Evolutionary conservation across 768 basidiomycete genomes (phyloP).

Genomic region (Calocybe indica): DNA sequence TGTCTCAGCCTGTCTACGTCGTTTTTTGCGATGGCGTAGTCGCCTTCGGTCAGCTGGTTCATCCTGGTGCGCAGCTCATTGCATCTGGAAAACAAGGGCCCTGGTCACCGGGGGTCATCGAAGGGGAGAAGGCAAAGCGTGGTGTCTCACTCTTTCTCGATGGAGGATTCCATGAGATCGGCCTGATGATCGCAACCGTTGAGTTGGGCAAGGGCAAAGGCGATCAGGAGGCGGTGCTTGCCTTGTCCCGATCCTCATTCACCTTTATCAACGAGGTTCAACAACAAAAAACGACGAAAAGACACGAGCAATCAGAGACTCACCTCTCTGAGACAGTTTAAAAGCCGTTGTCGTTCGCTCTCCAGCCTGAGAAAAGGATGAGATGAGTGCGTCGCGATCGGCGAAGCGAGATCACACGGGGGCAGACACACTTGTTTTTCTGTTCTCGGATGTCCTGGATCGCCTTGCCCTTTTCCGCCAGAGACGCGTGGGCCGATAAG

Average conservation of each 20-base stretch:
- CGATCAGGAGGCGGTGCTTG: constrained; percentile 9
- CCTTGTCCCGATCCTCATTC: constrained; percentile 80
- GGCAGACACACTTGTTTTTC: constrained; percentile 64
- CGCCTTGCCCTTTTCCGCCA: constrained; percentile 72
- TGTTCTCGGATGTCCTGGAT: constrained; percentile 81
- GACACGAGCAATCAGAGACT: constrained; percentile 5
- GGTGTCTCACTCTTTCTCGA: constrained; percentile 59
- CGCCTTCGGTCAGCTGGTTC: constrained; percentile 60
- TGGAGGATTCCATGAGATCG: constrained; percentile 61
- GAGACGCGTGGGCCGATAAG: constrained; percentile 71
- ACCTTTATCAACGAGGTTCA: constrained; percentile 34
- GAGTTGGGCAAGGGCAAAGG: background rate
- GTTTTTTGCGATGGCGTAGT: constrained; percentile 66
- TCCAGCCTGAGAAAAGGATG: constrained; percentile 48
- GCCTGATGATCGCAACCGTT: constrained; percentile 33
- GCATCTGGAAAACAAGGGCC: constrained; percentile 37
- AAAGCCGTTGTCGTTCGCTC: constrained; percentile 64
- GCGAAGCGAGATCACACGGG: background rate
- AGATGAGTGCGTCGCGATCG: background rate
- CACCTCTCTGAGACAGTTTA: constrained; percentile 68
- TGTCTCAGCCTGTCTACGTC: constrained; percentile 73
- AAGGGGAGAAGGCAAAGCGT: background rate
- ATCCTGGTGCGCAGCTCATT: constrained; percentile 65
- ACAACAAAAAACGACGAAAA: constrained; percentile 1
- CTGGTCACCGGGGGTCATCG: background rate